Percentiles rank a stretch among this genome's conserved stretches.
phyloP scores from a whole-genome alignment of 2,329 filamentous ascomycete genomes.

The Biscogniauxia sp. region DNA sequence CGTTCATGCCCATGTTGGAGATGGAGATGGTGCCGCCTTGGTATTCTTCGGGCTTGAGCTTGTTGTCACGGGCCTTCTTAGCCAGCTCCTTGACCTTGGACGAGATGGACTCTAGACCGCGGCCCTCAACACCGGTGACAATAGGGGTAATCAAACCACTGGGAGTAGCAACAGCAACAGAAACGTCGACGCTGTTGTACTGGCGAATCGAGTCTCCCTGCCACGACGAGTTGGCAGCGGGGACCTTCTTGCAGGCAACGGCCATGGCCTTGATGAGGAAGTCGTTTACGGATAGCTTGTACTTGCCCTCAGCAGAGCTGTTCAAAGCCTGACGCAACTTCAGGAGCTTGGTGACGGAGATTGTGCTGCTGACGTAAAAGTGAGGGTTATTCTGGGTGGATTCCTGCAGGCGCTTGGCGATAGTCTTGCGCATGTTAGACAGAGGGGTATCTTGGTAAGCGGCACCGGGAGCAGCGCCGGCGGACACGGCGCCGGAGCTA shows the following conservation, averaged over 20 bases:
- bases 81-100: constrained; percentile 90
- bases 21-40: constrained; percentile 99
- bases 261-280: constrained; percentile 97
- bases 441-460: constrained; percentile 81
- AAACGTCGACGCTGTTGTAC: constrained; percentile 90
- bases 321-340: constrained; percentile 96
- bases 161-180: constrained; percentile 91
- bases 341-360: constrained; percentile 92
- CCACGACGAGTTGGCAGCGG: constrained; percentile 95
- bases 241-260: constrained; percentile 87
- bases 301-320: constrained; percentile 81
- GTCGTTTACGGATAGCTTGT: constrained; percentile 99
- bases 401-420: constrained; percentile 85
- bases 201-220: constrained; percentile 86
- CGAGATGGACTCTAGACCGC: constrained; percentile 87
- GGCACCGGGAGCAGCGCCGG: constrained; percentile 53
- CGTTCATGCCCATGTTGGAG: constrained; percentile 99
- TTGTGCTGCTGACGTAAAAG: constrained; percentile 90
- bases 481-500: constrained; percentile 59
- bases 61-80: constrained; percentile 92
- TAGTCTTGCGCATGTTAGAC: constrained; percentile 95
- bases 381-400: constrained; percentile 93
- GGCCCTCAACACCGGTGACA: constrained; percentile 81
- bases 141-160: constrained; percentile 96
- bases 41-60: constrained; percentile 99